phyloP scores from a whole-genome alignment of 2,329 filamentous ascomycete species.

The Dissoconium aciculare region DNA sequence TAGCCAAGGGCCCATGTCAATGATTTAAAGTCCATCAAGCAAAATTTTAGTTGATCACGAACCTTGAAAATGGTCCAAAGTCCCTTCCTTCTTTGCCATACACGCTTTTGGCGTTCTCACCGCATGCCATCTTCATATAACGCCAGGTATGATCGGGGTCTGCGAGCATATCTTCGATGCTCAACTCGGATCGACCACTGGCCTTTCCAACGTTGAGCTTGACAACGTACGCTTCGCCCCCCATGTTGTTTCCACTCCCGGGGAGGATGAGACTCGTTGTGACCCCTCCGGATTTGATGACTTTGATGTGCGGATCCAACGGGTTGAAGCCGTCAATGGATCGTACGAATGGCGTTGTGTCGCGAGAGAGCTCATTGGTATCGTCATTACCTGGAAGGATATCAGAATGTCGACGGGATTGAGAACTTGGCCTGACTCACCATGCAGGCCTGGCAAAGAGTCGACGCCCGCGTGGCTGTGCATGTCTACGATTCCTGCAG shows the following conservation, averaged over 20 bases:
- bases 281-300: slow-evolving; percentile 59
- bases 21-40: too few relatives aligned
- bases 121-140: slow-evolving; percentile 63
- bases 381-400: slow-evolving; percentile 45
- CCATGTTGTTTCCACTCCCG: slow-evolving; percentile 56
- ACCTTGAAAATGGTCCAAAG: slow-evolving; percentile 38
- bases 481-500: slow-evolving; percentile 56
- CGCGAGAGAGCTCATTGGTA: slow-evolving; percentile 47
- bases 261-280: slow-evolving; percentile 53
- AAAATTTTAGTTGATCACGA: too few relatives aligned
- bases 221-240: slow-evolving; percentile 53
- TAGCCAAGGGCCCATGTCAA: too few relatives aligned
- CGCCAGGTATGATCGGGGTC: slow-evolving; percentile 51
- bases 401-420: too few relatives aligned
- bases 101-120: slow-evolving; percentile 51
- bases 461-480: slow-evolving; percentile 51
- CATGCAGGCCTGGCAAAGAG: slow-evolving; percentile 39
- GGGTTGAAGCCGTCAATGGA: slow-evolving; percentile 51
- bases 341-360: slow-evolving; percentile 53
- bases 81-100: slow-evolving; percentile 42
- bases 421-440: too few relatives aligned
- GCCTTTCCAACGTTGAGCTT: slow-evolving; percentile 49
- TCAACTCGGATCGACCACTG: slow-evolving; percentile 48
- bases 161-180: slow-evolving; percentile 48
- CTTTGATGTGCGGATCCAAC: slow-evolving; percentile 48